phyloP scores from a whole-genome alignment of 805 yeast genomes.

The Starmerella powellii region DNA sequence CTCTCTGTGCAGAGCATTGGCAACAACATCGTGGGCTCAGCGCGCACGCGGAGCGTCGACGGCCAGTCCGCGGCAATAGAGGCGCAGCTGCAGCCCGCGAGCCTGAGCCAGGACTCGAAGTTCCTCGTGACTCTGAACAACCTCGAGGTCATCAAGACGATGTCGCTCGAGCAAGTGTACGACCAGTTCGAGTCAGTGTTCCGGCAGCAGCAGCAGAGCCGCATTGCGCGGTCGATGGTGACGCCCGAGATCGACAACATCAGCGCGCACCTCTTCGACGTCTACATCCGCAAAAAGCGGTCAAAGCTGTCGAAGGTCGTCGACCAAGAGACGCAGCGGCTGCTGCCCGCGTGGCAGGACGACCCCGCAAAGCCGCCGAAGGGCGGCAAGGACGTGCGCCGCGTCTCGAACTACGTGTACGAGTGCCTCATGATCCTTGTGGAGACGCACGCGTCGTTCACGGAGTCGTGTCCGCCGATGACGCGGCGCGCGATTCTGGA shows the following conservation, averaged over 20 bases:
- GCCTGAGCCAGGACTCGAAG: constrained; percentile 40
- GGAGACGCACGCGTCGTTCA: constrained; percentile 41
- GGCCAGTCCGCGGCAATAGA: constrained; percentile 4
- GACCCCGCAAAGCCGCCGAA: constrained; percentile 17
- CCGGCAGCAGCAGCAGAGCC: constrained; percentile 1
- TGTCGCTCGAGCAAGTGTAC: constrained; percentile 36
- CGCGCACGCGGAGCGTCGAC: constrained; percentile 22
- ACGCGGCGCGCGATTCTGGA: constrained; percentile 37
- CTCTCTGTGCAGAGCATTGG: constrained; percentile 16
- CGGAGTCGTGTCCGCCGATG: constrained; percentile 38
- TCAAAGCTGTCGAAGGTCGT: constrained; percentile 41
- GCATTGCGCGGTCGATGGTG: constrained; percentile 4
- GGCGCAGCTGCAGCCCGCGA: constrained; percentile 30
- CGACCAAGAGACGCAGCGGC: constrained; percentile 34
- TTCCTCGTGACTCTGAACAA: constrained; percentile 44
- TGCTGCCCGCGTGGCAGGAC: constrained; percentile 38
- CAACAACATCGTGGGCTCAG: constrained; percentile 10
- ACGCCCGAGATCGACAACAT: constrained; percentile 40
- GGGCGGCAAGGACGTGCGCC: constrained; percentile 6
- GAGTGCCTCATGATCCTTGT: constrained; percentile 40
- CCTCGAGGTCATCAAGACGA: constrained; percentile 36
- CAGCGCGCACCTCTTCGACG: constrained; percentile 35
- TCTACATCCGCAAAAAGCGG: constrained; percentile 38
- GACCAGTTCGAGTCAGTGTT: constrained; percentile 11
- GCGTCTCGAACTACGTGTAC: constrained; percentile 34